Percentiles rank a stretch among this genome's conserved stretches.
Evolutionary conservation across 495 filamentous ascomycete genomes (phyloP).

Genomic region (Penicillium cosmopolitanum): DNA sequence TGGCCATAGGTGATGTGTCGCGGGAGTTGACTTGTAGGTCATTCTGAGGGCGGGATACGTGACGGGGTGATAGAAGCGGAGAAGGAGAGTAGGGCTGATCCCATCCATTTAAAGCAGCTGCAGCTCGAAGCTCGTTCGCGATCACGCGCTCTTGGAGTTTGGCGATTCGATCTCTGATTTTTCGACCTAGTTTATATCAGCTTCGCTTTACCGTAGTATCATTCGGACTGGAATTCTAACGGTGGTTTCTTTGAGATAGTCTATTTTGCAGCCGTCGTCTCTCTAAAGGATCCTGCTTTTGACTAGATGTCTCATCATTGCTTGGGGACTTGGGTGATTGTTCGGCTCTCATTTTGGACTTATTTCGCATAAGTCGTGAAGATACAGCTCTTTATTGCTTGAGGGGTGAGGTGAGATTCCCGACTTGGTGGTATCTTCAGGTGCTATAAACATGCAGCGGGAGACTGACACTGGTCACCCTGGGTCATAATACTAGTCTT

Average conservation of each 20-base stretch:
- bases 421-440: not conserved
- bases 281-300: slow-evolving; percentile 34
- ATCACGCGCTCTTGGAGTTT: slow-evolving; percentile 50
- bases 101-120: slow-evolving; percentile 40
- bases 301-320: slow-evolving; percentile 13
- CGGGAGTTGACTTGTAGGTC: not conserved
- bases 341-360: slow-evolving; percentile 19
- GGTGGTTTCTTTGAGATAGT: slow-evolving; percentile 43
- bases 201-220: not conserved
- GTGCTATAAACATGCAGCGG: not conserved
- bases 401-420: not conserved
- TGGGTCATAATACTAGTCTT: slow-evolving; percentile 1
- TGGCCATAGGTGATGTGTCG: slow-evolving; percentile 1
- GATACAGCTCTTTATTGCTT: not conserved
- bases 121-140: slow-evolving; percentile 43
- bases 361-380: not conserved
- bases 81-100: slow-evolving; percentile 21
- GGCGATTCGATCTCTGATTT: slow-evolving; percentile 47
- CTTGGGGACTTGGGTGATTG: slow-evolving; percentile 7
- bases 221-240: slow-evolving; percentile 16
- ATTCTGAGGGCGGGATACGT: not conserved
- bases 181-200: slow-evolving; percentile 32
- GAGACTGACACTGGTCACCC: not conserved
- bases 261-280: slow-evolving; percentile 40
- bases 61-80: not conserved